Evolutionary conservation across 306 rosid genomes (phyloP).

Genomic region (Potentilla sterilis): DNA sequence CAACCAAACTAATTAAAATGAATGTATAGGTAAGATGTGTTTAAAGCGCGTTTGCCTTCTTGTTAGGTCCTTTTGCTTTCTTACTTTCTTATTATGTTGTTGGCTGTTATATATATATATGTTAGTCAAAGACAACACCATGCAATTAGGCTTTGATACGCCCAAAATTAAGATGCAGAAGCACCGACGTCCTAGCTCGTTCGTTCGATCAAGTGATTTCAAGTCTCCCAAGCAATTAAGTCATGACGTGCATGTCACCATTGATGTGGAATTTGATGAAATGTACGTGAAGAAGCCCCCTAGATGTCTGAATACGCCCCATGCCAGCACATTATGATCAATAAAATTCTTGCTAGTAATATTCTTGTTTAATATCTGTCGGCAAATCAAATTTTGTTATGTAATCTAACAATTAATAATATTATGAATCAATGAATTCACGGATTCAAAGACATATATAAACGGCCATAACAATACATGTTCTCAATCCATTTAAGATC

Average conservation of each 20-base stretch:
- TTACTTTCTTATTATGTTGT: not conserved
- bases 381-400: not conserved
- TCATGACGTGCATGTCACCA: slow-evolving; percentile 2
- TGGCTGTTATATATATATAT: not conserved
- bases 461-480: no score
- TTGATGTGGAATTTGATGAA: not conserved
- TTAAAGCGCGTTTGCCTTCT: not conserved
- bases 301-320: not conserved
- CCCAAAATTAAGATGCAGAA: slow-evolving; percentile 2
- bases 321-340: not conserved
- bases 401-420: no score
- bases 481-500: no score
- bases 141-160: slow-evolving; percentile 20
- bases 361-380: not conserved
- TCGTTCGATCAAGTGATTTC: not conserved
- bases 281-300: not conserved
- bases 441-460: no score
- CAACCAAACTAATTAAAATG: not conserved
- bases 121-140: slow-evolving; percentile 16
- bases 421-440: no score
- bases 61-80: not conserved
- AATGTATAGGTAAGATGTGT: not conserved
- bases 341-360: not conserved
- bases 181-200: not conserved
- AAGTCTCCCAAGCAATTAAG: not conserved